Base-by-base conservation (phyloP, 306 rosid species). In the Quercus variabilis region DNA sequence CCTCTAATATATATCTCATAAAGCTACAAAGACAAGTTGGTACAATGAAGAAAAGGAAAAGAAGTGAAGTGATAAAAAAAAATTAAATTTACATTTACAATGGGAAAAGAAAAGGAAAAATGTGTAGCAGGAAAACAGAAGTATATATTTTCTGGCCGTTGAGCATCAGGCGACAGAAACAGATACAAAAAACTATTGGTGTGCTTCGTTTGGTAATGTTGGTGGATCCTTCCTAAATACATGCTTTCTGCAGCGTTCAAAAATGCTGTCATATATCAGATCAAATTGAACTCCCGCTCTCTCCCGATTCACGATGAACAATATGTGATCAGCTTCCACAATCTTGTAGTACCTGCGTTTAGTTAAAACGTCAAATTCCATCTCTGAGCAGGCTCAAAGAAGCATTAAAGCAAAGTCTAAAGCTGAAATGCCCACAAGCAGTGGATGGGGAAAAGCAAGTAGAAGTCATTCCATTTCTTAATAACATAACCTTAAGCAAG, bases 231-330 rank as follows among this genome's bases (percentile, higher is more conserved):
- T 93, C 82, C 91, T 88, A 80, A 90, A 93, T 30, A 81, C 97
- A 78, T 96, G 97, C 65, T 93, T 93, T 82, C 99, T 91, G 89
- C 99, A 96, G 6, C 98, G 93, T 87, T 93, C 89, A 55, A 96
- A 96, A 82, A 96, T 96, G 56, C 96, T 86, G 75, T 96, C 94
- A 62, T 96, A 96, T 80, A 96, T 84, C 18, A 93, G 70, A 78
- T 96, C 99, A 85, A 96, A 96, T 62, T 93, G 88, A 76, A 96
- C 92, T 74, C 99, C 99, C 15, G 98, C 99, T 88, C 99, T 91
- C 85, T 93, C 99, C 31, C 98, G 68, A 30, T 96, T 96, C 64
- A 96, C 80, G 41, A 96, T 87, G 88, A 93, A 96, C 55, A 85
- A 56, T 54, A 96, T 74, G 83, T 96, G 99, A 86, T 96, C 99